Conservation (phyloP, 2,329 filamentous ascomycete genomes). For the Aureobasidium sp. region DNA sequence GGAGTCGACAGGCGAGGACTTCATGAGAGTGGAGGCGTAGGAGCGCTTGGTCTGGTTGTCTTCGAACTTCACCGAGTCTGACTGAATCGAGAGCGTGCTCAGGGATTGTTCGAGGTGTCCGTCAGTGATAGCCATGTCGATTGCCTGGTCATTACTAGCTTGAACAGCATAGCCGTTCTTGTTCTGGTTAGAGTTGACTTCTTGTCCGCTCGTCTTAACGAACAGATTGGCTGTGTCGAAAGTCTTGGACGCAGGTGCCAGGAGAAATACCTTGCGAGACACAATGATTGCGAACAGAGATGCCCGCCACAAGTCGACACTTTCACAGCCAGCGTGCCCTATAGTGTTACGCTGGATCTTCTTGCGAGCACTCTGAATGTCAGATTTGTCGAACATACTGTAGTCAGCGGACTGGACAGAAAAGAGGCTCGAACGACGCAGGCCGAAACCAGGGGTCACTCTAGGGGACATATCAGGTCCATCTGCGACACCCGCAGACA, state of each 20-base stretch:
- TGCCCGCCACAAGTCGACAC: slow-evolving; percentile 34
- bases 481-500: neutral
- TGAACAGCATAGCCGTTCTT: slow-evolving; percentile 3
- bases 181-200: neutral
- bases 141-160: neutral
- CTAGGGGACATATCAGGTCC: neutral
- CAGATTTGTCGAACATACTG: slow-evolving; percentile 23
- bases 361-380: slow-evolving; percentile 33
- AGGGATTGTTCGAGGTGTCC: neutral
- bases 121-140: neutral
- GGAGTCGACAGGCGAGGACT: slow-evolving; percentile 14
- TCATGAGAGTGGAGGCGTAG: slow-evolving; percentile 26
- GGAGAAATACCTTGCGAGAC: slow-evolving; percentile 22
- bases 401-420: slow-evolving; percentile 24
- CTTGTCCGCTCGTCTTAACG: neutral
- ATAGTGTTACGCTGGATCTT: slow-evolving; percentile 36
- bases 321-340: slow-evolving; percentile 25
- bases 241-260: neutral
- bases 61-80: neutral
- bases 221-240: neutral
- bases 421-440: slow-evolving; percentile 23
- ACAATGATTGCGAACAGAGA: slow-evolving; percentile 28
- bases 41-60: slow-evolving; percentile 16
- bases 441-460: neutral
- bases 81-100: neutral